Percentiles rank a stretch among this genome's conserved stretches.
Evolutionary conservation across 2,329 filamentous ascomycete species (phyloP).

Genomic region (Fusarium nematophilum): DNA sequence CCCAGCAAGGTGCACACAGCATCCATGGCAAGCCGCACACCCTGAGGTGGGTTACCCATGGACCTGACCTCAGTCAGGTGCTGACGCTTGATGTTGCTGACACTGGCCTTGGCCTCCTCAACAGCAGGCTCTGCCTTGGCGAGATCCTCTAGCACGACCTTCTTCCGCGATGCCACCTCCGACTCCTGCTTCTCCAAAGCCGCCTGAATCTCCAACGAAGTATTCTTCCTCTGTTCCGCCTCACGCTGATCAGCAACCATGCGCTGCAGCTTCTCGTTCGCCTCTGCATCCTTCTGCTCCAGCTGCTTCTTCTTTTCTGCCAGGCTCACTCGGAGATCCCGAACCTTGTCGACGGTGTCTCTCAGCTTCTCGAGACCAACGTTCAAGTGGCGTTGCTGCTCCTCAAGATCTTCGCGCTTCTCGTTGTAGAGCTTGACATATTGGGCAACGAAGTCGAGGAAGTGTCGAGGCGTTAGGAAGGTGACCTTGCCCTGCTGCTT

Average conservation of each 20-base stretch:
- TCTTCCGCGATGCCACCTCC: slow-evolving; percentile 83
- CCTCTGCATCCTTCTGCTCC: slow-evolving; percentile 92
- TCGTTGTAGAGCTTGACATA: slow-evolving; percentile 98
- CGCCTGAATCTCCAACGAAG: slow-evolving; percentile 88
- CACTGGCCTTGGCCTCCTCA: slow-evolving; percentile 90
- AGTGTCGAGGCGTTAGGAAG: slow-evolving; percentile 95
- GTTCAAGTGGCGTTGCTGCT: slow-evolving; percentile 98
- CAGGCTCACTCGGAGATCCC: slow-evolving; percentile 88
- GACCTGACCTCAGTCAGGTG: slow-evolving; percentile 97
- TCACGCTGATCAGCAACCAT: slow-evolving; percentile 98
- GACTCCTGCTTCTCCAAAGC: slow-evolving; percentile 90
- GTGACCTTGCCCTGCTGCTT: slow-evolving; percentile 94
- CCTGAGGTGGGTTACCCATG: slow-evolving; percentile 91
- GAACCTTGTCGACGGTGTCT: slow-evolving; percentile 97
- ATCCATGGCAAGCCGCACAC: slow-evolving; percentile 92
- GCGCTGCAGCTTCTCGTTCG: slow-evolving; percentile 95
- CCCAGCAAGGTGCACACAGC: slow-evolving; percentile 96
- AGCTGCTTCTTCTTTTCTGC: slow-evolving; percentile 95
- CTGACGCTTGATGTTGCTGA: slow-evolving; percentile 98
- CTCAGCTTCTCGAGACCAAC: slow-evolving; percentile 97
- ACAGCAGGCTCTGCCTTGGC: slow-evolving; percentile 94
- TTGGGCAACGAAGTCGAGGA: slow-evolving; percentile 96
- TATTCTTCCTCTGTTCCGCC: slow-evolving; percentile 89
- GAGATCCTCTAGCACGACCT: slow-evolving; percentile 88
- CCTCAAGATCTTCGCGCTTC: slow-evolving; percentile 97